Evolutionary conservation across 1,284 basidiomycete species (phyloP).

Genomic region (Anthracocystis walkeri): DNA sequence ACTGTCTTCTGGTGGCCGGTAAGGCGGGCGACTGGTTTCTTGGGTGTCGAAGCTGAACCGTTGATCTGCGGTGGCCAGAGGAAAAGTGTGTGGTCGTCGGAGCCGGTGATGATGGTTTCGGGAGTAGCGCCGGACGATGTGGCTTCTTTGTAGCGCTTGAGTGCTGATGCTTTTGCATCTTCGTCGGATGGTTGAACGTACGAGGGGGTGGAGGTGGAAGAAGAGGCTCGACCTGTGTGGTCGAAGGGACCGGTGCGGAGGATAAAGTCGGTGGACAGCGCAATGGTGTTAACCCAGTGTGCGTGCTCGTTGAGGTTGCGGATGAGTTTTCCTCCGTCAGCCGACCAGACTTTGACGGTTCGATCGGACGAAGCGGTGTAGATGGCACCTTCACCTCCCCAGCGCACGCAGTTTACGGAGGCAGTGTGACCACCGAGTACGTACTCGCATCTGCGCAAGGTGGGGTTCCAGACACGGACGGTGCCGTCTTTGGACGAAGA

Average conservation of each 20-base stretch:
- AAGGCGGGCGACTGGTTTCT: conserved; percentile 86
- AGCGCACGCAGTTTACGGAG: conserved; percentile 92
- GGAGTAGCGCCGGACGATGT: conserved; percentile 79
- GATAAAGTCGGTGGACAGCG: conserved; percentile 94
- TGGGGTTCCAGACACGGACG: conserved; percentile 89
- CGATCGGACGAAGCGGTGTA: conserved; percentile 95
- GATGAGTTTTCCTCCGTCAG: conserved; percentile 76
- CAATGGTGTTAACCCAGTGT: conserved; percentile 97
- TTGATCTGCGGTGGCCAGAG: conserved; percentile 65
- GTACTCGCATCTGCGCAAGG: conserved; percentile 81
- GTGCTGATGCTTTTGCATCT: conserved; percentile 24
- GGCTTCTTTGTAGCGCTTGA: conserved; percentile 77
- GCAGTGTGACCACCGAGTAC: conserved; percentile 93
- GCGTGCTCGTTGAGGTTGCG: conserved; percentile 90
- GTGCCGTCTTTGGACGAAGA: conserved; percentile 96
- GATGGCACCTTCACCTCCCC: conserved; percentile 77
- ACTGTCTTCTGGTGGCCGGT: conserved; percentile 97
- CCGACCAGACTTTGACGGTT: conserved; percentile 94
- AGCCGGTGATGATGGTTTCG: conserved; percentile 85
- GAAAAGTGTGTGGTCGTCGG: conserved; percentile 83
- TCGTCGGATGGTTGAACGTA: conserved; percentile 40
- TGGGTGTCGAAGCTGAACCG: conserved; percentile 70
- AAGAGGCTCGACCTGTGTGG: conserved; percentile 73
- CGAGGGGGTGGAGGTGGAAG: conserved; percentile 12
- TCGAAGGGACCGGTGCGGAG: conserved; percentile 95